A percentile compares a stretch with the other conserved stretches of the same genome.
phyloP scores from a whole-genome alignment of 306 rosid species.

The Acacia confusa region DNA sequence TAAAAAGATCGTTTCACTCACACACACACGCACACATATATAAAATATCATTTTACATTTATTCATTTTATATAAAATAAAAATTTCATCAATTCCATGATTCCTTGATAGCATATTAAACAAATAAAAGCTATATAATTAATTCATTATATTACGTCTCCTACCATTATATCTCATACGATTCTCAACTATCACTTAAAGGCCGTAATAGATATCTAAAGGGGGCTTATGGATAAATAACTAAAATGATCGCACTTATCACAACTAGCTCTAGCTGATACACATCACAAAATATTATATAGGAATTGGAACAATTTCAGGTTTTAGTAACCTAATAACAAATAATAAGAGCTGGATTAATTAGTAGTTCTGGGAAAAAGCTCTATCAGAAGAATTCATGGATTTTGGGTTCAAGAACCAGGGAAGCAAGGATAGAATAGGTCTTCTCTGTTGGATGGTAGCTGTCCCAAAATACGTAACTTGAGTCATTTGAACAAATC shows the following conservation, averaged over 20 bases:
- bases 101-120: too few relatives aligned
- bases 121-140: too few relatives aligned
- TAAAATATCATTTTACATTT: too few relatives aligned
- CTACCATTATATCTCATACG: too few relatives aligned
- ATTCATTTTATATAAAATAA: too few relatives aligned
- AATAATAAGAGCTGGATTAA: neutral
- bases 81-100: too few relatives aligned
- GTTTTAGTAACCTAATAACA: neutral
- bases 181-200: too few relatives aligned
- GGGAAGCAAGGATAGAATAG: conserved; percentile 32
- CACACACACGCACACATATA: too few relatives aligned
- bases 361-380: neutral
- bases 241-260: neutral
- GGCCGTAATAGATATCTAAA: neutral
- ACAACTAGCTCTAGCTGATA: neutral
- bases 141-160: too few relatives aligned
- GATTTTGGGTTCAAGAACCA: conserved; percentile 33
- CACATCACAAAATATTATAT: neutral
- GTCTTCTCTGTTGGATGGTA: conserved; percentile 57
- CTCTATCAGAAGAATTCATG: conserved; percentile 43
- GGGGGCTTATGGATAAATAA: neutral
- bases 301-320: neutral
- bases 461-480: conserved; percentile 70
- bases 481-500: conserved; percentile 41
- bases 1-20: too few relatives aligned